A percentile compares a stretch with the other conserved stretches of the same genome.
These are phyloP conservation scores for Sporobolomyces pararoseus DNA, from an alignment of 768 basidiomycete genomes.

Conservation along the genomic window DNA sequence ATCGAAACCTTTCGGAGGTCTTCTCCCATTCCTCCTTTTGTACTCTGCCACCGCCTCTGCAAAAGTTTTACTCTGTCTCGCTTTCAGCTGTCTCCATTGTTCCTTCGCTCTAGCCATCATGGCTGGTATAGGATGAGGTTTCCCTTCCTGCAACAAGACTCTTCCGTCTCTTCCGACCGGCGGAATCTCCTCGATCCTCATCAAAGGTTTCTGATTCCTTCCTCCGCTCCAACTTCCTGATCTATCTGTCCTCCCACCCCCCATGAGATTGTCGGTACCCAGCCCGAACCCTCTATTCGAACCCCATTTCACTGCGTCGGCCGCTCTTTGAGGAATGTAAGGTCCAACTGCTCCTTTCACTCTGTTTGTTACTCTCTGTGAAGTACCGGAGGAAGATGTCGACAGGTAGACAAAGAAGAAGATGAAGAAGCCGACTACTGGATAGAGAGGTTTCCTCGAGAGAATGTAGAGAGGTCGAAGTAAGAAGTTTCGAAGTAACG, in stretches of 20 bases:
- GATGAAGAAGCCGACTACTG: conserved; percentile 26
- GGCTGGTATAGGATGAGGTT: conserved; percentile 49
- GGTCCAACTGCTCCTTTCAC: conserved; percentile 36
- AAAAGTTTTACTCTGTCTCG: conserved; percentile 48
- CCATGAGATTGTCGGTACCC: conserved; percentile 21
- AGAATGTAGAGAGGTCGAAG: conserved; percentile 42
- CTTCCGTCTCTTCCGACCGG: conserved; percentile 33
- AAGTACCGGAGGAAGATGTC: conserved; percentile 29
- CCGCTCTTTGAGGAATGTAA: conserved; percentile 40
- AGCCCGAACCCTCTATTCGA: not conserved
- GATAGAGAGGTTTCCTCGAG: conserved; percentile 36
- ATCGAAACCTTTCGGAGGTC: conserved; percentile 52
- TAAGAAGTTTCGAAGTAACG: conserved; percentile 22
- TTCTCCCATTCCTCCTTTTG: conserved; percentile 48
- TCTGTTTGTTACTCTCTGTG: conserved; percentile 26
- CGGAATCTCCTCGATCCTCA: conserved; percentile 17
- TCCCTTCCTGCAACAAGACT: conserved; percentile 41
- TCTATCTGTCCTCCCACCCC: not conserved
- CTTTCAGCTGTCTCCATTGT: conserved; percentile 49
- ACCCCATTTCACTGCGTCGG: conserved; percentile 37
- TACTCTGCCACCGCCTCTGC: conserved; percentile 50
- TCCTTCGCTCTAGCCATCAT: conserved; percentile 48
- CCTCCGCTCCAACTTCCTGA: not conserved
- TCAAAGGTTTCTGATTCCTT: conserved; percentile 4
- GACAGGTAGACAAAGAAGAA: conserved; percentile 34